Evolutionary conservation across 352 stramenopile genomes (phyloP).

Genomic region (Phytophthora meadii): DNA sequence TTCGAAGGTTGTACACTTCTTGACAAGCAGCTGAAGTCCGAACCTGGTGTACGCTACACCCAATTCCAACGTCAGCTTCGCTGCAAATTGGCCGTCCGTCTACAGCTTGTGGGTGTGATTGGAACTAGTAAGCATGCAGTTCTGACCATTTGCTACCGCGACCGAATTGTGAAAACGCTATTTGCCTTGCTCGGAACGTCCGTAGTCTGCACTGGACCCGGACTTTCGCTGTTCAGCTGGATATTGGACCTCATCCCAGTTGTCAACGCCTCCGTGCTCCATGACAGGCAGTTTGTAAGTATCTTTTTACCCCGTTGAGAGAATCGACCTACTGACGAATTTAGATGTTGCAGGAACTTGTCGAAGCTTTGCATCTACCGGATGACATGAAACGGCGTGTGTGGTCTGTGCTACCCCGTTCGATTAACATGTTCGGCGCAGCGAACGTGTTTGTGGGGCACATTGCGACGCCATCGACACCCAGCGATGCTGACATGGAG

Average conservation of each 20-base stretch:
- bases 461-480: constrained; percentile 25
- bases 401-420: constrained; percentile 74
- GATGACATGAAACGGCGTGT: constrained; percentile 66
- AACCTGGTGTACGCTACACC: constrained; percentile 17
- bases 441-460: constrained; percentile 36
- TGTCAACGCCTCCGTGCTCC: constrained; percentile 74
- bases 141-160: constrained; percentile 83
- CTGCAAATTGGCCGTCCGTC: constrained; percentile 76
- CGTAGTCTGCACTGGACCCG: constrained; percentile 57
- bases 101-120: constrained; percentile 82
- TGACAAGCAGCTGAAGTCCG: constrained; percentile 41
- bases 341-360: constrained; percentile 59
- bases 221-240: constrained; percentile 86
- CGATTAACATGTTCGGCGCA: constrained; percentile 39
- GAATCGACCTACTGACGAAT: constrained; percentile 16
- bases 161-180: constrained; percentile 85
- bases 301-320: background rate
- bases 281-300: constrained; percentile 83
- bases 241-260: constrained; percentile 87
- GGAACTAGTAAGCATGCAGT: constrained; percentile 78
- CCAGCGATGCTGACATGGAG: constrained; percentile 32
- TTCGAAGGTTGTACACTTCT: constrained; percentile 67
- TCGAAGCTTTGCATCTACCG: constrained; percentile 68
- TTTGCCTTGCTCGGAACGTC: constrained; percentile 81
- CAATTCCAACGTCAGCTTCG: constrained; percentile 65